These are phyloP conservation scores for Heliocybe sulcata DNA, from an alignment of 1,284 basidiomycete genomes.

Conservation along the genomic window DNA sequence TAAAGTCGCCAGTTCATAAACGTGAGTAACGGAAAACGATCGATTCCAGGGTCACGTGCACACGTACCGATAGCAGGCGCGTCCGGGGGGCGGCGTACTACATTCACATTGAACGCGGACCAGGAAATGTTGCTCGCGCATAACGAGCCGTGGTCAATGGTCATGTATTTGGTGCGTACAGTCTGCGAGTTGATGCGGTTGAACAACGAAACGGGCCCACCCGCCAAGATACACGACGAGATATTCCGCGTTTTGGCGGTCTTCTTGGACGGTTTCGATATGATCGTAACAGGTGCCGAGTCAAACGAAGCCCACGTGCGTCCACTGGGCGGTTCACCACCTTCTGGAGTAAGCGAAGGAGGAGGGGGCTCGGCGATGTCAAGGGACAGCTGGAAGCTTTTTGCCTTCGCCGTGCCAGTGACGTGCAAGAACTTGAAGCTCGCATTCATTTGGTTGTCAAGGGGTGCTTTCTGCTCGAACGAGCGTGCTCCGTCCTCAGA, in stretches of 20 bases:
- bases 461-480: constrained; percentile 72
- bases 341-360: constrained; percentile 40
- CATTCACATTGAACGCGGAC: constrained; percentile 92
- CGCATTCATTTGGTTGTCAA: constrained; percentile 76
- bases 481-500: constrained; percentile 78
- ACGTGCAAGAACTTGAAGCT: constrained; percentile 91
- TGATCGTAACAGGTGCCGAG: constrained; percentile 88
- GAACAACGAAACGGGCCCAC: constrained; percentile 90
- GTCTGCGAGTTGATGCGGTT: constrained; percentile 97
- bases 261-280: constrained; percentile 97
- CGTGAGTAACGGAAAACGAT: constrained; percentile 26
- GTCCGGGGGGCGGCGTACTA: constrained; percentile 59
- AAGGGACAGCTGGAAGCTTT: constrained; percentile 82
- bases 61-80: constrained; percentile 50
- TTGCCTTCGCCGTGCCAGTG: constrained; percentile 81
- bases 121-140: constrained; percentile 84
- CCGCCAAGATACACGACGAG: constrained; percentile 83
- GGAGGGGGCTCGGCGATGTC: constrained; percentile 69
- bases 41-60: constrained; percentile 43
- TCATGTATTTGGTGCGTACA: constrained; percentile 95
- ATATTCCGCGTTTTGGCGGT: constrained; percentile 94
- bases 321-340: constrained; percentile 43
- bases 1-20: constrained; percentile 17
- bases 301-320: constrained; percentile 88
- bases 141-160: constrained; percentile 77